A percentile compares a stretch with the other conserved stretches of the same genome.
Evolutionary conservation across 345 rosid species (phyloP).

Genomic region (Raphanus raphanistrum): DNA sequence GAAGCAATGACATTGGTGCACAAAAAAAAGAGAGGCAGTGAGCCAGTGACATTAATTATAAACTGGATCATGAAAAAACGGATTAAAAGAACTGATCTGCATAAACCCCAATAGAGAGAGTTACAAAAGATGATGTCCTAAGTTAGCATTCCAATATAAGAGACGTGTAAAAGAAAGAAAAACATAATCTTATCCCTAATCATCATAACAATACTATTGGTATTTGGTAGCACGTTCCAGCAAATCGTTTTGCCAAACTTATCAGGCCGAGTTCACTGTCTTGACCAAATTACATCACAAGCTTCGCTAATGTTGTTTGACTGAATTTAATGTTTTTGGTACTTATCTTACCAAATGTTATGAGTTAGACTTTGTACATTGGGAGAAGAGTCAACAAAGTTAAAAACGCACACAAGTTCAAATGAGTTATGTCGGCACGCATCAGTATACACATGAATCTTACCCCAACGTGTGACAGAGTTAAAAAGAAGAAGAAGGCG

Average conservation of each 20-base stretch:
- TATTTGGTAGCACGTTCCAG: not conserved
- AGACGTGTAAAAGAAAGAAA: not conserved
- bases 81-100: too few relatives aligned
- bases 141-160: not conserved
- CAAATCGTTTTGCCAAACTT: not conserved
- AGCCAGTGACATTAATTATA: too few relatives aligned
- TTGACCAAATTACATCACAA: not conserved
- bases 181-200: not conserved
- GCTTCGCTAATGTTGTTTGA: not conserved
- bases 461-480: not conserved
- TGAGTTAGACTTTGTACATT: not conserved
- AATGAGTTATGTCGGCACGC: not conserved
- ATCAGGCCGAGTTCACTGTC: not conserved
- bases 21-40: too few relatives aligned
- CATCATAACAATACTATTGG: not conserved
- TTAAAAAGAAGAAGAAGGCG: not conserved
- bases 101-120: too few relatives aligned
- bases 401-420: not conserved
- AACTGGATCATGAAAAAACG: too few relatives aligned
- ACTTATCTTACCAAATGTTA: not conserved
- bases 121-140: not conserved
- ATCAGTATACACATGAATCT: conserved; percentile 6
- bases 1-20: too few relatives aligned
- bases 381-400: not conserved
- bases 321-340: not conserved